These are phyloP conservation scores for Sparassis latifolia DNA, from an alignment of 1,284 basidiomycete genomes.

Conservation along the genomic window DNA sequence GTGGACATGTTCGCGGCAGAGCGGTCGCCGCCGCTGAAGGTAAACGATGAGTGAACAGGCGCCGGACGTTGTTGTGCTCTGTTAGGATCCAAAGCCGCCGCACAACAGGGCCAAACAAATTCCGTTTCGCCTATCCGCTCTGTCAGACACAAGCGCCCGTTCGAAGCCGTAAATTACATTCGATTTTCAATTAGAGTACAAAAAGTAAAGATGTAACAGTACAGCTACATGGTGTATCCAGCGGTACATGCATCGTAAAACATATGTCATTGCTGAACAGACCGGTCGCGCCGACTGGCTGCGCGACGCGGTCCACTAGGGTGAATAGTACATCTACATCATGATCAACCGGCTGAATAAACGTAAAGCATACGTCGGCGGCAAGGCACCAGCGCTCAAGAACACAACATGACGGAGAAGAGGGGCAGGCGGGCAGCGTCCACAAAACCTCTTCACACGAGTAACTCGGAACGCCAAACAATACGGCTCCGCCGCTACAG, in stretches of 20 bases:
- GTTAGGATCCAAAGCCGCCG: constrained; percentile 22
- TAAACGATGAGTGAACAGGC: not conserved
- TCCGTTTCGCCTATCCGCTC: not conserved
- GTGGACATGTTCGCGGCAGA: constrained; percentile 22
- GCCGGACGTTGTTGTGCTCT: constrained; percentile 16
- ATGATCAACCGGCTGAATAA: constrained; percentile 14
- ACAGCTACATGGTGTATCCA: too few relatives aligned
- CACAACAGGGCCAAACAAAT: constrained; percentile 17
- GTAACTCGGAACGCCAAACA: constrained; percentile 6
- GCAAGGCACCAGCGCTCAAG: constrained; percentile 1
- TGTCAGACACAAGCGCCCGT: too few relatives aligned
- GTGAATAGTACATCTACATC: constrained; percentile 27
- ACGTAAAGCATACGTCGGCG: constrained; percentile 6
- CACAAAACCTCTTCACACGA: constrained; percentile 3
- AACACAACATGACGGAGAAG: not conserved
- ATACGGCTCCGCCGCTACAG: constrained; percentile 6
- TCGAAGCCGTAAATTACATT: too few relatives aligned
- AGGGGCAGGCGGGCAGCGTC: constrained; percentile 2
- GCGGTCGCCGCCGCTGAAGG: constrained; percentile 5
- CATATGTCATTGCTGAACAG: constrained; percentile 18
- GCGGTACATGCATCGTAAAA: constrained; percentile 2
- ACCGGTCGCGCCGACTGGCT: constrained; percentile 10
- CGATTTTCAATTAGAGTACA: too few relatives aligned
- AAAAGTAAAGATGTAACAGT: too few relatives aligned
- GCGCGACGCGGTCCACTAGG: constrained; percentile 18